Percentiles rank a stretch among this genome's conserved stretches.
These are phyloP conservation scores for Coccomyxa sp. DNA, from an alignment of 139 green algal species.

Conservation along the genomic window DNA sequence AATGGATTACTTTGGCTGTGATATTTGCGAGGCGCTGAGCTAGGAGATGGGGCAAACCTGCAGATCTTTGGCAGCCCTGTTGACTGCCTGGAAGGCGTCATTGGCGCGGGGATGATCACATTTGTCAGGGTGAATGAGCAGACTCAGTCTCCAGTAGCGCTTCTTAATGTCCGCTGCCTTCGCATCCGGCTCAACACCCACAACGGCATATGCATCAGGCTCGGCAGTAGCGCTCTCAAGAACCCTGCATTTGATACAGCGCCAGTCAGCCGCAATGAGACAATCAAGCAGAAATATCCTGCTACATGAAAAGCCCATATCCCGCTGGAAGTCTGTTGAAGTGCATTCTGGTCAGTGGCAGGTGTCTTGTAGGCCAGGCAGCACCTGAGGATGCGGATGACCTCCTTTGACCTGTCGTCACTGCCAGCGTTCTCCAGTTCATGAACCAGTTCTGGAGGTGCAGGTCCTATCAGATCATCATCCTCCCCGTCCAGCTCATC, in stretches of 20 bases:
- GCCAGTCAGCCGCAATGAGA: background rate
- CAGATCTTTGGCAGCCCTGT: constrained; percentile 39
- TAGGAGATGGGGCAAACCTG: background rate
- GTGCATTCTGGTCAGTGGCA: background rate
- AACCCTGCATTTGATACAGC: constrained; percentile 6
- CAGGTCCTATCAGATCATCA: constrained; percentile 54
- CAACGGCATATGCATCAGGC: constrained; percentile 58
- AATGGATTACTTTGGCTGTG: too few relatives aligned
- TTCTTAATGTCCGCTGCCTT: constrained; percentile 56
- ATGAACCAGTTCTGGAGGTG: constrained; percentile 58
- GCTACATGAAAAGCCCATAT: background rate
- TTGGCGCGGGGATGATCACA: constrained; percentile 73
- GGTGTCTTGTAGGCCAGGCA: background rate
- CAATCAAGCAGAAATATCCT: background rate
- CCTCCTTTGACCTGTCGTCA: constrained; percentile 39
- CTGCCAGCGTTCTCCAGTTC: constrained; percentile 41
- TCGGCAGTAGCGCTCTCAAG: background rate
- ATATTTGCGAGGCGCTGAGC: too few relatives aligned
- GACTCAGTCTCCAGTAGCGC: constrained; percentile 71
- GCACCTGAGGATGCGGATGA: constrained; percentile 42
- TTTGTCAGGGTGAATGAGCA: constrained; percentile 91
- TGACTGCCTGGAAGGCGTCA: constrained; percentile 73
- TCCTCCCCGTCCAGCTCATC: constrained; percentile 27
- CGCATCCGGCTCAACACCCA: constrained; percentile 43
- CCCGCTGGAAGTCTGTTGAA: background rate